Percentiles rank a stretch among this genome's conserved stretches.
These are phyloP conservation scores for Mangifera indica DNA, from an alignment of 345 rosid genomes.

Conservation along the genomic window DNA sequence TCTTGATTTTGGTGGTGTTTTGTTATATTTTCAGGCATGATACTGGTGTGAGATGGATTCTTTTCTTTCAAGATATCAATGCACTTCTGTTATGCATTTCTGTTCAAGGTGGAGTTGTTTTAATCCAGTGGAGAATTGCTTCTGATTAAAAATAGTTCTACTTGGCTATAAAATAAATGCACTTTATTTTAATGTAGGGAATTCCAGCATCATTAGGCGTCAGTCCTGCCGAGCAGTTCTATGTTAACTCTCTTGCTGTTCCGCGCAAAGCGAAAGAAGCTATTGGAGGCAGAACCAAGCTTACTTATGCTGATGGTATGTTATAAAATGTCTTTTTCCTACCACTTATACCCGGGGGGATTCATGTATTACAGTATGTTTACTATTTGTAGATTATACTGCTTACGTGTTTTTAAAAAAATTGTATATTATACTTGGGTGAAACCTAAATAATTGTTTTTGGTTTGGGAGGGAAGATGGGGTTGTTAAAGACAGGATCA, in stretches of 20 bases:
- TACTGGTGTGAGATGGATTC: constrained; percentile 80
- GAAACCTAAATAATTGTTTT: too few species aligned
- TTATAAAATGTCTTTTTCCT: not conserved
- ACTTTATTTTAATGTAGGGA: constrained; percentile 47
- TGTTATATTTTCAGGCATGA: constrained; percentile 52
- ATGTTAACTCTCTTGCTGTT: constrained; percentile 97
- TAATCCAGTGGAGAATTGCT: not conserved
- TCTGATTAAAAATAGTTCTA: constrained; percentile 8
- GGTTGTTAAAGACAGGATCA: too few species aligned
- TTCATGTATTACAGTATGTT: not conserved
- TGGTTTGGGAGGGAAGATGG: too few species aligned
- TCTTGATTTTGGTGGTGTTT: constrained; percentile 2
- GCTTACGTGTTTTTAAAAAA: not conserved
- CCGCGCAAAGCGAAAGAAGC: constrained; percentile 98
- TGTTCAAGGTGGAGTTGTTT: constrained; percentile 65
- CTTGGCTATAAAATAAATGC: constrained; percentile 11
- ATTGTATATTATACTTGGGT: not conserved
- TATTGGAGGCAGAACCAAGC: constrained; percentile 92
- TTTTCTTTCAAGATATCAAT: constrained; percentile 97
- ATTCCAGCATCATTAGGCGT: constrained; percentile 95
- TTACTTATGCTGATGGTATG: constrained; percentile 87
- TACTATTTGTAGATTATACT: constrained; percentile 5
- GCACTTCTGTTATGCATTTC: constrained; percentile 97
- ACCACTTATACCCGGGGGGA: not conserved
- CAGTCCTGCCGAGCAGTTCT: constrained; percentile 74